Conservation (phyloP, 2,329 filamentous ascomycete genomes). For the Aspergillus neoniger region DNA sequence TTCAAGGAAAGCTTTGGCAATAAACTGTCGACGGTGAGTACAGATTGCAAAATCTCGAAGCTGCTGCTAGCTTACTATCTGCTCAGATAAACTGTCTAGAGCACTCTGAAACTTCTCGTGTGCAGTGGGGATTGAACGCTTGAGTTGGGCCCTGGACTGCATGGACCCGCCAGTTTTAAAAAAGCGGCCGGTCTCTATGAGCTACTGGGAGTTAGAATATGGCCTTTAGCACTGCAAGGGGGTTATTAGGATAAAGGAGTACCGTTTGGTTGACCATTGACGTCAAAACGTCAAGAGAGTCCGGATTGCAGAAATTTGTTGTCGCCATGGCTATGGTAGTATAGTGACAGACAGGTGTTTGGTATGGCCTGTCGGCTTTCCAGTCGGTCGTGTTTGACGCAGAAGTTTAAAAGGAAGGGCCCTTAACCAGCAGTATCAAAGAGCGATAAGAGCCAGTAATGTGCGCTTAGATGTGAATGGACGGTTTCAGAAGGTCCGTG, state of each 20-base stretch:
- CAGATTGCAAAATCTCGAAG: background rate
- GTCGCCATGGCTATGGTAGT: constrained; percentile 22
- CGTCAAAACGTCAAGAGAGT: constrained; percentile 40
- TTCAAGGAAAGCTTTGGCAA: constrained; percentile 47
- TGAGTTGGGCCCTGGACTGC: constrained; percentile 37
- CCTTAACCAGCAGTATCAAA: background rate
- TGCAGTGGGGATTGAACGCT: constrained; percentile 39
- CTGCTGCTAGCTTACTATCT: constrained; percentile 39
- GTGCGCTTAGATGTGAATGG: background rate
- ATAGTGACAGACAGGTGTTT: background rate
- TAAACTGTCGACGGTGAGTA: constrained; percentile 34
- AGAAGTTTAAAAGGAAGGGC: too few relatives aligned
- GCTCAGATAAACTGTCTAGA: constrained; percentile 44
- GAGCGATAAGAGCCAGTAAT: background rate
- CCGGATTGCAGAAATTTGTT: constrained; percentile 30
- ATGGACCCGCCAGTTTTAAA: constrained; percentile 41
- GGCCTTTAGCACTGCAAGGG: background rate
- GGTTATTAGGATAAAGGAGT: background rate
- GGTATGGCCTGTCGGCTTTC: background rate
- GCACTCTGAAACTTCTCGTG: constrained; percentile 44
- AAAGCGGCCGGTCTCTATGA: constrained; percentile 45
- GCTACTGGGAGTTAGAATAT: constrained; percentile 32
- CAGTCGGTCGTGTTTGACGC: background rate
- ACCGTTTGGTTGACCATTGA: constrained; percentile 42
- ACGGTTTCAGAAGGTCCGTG: background rate